Conservation (phyloP, 805 yeast genomes). For the Yarrowia sp. region DNA sequence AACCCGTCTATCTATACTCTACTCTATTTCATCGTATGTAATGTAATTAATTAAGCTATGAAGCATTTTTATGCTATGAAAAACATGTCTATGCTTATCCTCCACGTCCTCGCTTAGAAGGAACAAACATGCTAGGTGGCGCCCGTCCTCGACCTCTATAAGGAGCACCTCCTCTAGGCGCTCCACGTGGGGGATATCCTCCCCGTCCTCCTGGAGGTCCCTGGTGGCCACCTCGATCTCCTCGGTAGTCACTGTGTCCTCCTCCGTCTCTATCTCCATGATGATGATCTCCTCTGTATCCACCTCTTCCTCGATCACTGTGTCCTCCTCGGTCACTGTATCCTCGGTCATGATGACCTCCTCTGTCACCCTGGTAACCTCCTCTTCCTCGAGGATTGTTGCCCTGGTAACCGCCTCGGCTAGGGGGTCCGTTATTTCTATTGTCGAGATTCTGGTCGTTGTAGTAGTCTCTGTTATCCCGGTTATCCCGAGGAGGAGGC, state of each 20-base stretch:
- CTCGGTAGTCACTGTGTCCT: not conserved
- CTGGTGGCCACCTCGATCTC: not conserved
- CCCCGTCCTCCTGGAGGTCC: not conserved
- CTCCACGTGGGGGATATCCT: not conserved
- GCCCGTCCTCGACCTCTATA: not conserved
- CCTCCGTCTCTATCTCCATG: not conserved
- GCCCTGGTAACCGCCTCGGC: no score
- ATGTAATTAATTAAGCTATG: not conserved
- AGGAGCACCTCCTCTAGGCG: not conserved
- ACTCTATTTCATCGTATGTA: not conserved
- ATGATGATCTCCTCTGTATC: not conserved
- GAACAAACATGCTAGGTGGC: slow-evolving; percentile 8
- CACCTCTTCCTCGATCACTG: no score
- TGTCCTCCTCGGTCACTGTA: not conserved
- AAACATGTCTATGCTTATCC: not conserved
- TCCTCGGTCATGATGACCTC: not conserved
- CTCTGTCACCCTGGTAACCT: not conserved
- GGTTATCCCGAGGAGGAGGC: no score
- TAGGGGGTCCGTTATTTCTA: not conserved
- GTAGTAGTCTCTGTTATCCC: slow-evolving; percentile 2
- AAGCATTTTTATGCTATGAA: not conserved
- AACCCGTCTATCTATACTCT: no score
- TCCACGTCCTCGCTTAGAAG: not conserved
- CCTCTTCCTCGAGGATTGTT: not conserved
- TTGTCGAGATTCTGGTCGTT: not conserved